Conservation (phyloP, 345 rosid genomes). For the Lepidium didymum region DNA sequence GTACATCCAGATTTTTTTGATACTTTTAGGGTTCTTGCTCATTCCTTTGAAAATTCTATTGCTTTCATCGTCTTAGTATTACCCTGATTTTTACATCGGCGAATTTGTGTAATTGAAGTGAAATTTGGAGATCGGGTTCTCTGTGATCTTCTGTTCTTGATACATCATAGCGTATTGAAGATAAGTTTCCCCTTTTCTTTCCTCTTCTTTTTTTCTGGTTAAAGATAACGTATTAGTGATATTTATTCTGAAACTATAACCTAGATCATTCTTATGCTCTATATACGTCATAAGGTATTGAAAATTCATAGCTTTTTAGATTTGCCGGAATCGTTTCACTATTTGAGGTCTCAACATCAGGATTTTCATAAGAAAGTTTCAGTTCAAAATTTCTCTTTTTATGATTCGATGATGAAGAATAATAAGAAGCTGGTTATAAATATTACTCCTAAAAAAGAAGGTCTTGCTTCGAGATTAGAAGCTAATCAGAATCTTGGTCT, state of each 20-base stretch:
- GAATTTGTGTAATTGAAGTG: background rate
- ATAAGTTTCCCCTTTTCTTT: background rate
- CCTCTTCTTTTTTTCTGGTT: background rate
- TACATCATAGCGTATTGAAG: background rate
- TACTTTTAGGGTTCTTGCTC: background rate
- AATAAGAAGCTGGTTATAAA: slow-evolving; percentile 5
- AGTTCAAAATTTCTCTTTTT: background rate
- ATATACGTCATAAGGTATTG: background rate
- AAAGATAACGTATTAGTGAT: background rate
- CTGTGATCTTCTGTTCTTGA: background rate
- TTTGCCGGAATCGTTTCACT: background rate
- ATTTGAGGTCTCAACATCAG: background rate
- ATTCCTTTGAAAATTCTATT: background rate
- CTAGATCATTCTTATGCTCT: background rate
- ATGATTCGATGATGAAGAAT: slow-evolving; percentile 5
- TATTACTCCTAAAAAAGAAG: background rate
- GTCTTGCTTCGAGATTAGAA: slow-evolving; percentile 8
- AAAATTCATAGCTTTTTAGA: background rate
- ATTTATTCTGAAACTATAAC: background rate
- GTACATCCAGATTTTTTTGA: too few species aligned
- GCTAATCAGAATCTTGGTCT: background rate
- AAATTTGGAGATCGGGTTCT: background rate
- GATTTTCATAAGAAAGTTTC: slow-evolving; percentile 2
- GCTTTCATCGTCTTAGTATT: too few species aligned
- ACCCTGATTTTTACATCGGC: background rate